Percentiles rank a stretch among this genome's conserved stretches.
Evolutionary conservation across 2,329 filamentous ascomycete species (phyloP).

Genomic region (Bipolaris gigantea): DNA sequence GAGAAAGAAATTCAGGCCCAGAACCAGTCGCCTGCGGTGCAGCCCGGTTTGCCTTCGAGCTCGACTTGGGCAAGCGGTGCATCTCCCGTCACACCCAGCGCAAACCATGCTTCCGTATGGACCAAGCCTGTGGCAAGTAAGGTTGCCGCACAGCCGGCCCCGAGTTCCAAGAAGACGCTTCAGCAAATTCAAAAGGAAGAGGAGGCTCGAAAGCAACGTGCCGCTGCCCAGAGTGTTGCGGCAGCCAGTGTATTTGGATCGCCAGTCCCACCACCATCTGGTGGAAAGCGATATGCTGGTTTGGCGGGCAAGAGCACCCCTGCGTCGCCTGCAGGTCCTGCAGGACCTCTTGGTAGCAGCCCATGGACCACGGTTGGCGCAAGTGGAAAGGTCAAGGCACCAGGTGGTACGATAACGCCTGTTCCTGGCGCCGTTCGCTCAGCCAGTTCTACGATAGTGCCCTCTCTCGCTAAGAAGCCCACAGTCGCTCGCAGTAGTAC

Average conservation of each 20-base stretch:
- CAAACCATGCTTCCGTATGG: slow-evolving; percentile 60
- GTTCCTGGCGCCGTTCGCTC: slow-evolving; percentile 51
- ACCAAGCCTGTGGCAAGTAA: slow-evolving; percentile 60
- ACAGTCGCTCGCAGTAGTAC: slow-evolving; percentile 56
- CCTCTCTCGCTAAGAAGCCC: slow-evolving; percentile 55
- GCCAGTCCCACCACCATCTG: slow-evolving; percentile 47
- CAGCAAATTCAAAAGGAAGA: slow-evolving; percentile 97
- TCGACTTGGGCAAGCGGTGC: slow-evolving; percentile 81
- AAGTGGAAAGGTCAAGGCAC: slow-evolving; percentile 84
- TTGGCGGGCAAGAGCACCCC: slow-evolving; percentile 76
- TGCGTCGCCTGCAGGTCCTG: slow-evolving; percentile 35
- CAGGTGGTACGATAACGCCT: slow-evolving; percentile 61
- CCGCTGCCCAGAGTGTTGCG: slow-evolving; percentile 55
- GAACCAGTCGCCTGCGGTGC: slow-evolving; percentile 61
- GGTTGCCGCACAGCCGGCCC: slow-evolving; percentile 44
- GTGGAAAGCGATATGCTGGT: slow-evolving; percentile 90
- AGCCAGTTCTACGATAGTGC: slow-evolving; percentile 50
- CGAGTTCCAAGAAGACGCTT: slow-evolving; percentile 77
- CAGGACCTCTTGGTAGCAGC: slow-evolving; percentile 50
- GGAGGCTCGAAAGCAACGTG: slow-evolving; percentile 82
- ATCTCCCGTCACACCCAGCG: slow-evolving; percentile 66
- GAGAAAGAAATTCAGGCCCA: slow-evolving; percentile 76
- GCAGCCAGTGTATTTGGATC: slow-evolving; percentile 50
- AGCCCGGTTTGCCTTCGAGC: slow-evolving; percentile 79
- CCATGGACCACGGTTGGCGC: slow-evolving; percentile 97